A percentile compares a stretch with the other conserved stretches of the same genome.
These are phyloP conservation scores for Bruguiera hainesii DNA, from an alignment of 441 rosid genomes.

Conservation along the genomic window DNA sequence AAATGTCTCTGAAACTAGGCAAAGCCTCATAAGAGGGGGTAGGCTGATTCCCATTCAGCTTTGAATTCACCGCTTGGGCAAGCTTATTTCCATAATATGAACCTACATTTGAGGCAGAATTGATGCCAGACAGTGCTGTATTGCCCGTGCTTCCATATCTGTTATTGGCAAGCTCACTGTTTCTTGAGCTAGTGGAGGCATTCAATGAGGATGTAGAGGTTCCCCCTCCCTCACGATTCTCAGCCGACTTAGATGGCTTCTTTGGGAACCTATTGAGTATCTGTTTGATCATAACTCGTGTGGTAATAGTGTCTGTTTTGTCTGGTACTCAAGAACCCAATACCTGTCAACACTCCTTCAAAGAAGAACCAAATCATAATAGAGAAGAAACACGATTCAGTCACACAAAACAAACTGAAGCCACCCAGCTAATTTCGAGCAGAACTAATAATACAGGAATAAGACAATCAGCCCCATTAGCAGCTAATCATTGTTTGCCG, in stretches of 20 bases:
- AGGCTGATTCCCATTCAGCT: constrained; percentile 48
- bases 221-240: constrained; percentile 51
- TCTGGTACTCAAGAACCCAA: constrained; percentile 17
- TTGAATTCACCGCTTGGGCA: constrained; percentile 39
- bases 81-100: constrained; percentile 44
- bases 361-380: constrained; percentile 12
- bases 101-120: constrained; percentile 34
- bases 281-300: constrained; percentile 65
- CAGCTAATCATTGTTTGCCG: background rate
- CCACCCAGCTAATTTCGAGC: constrained; percentile 8
- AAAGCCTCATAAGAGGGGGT: constrained; percentile 56
- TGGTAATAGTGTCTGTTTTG: constrained; percentile 10
- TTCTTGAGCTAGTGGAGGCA: constrained; percentile 47
- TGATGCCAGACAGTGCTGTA: constrained; percentile 26
- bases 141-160: constrained; percentile 31
- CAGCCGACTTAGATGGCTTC: constrained; percentile 69
- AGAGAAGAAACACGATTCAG: background rate
- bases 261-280: constrained; percentile 80
- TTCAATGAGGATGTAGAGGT: constrained; percentile 47
- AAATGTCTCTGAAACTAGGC: constrained; percentile 78
- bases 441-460: constrained; percentile 5
- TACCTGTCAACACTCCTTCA: constrained; percentile 13
- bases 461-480: constrained; percentile 2
- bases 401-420: background rate
- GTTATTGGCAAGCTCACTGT: constrained; percentile 35